Evolutionary conservation across 202 grass and related monocot species (phyloP).

Genomic region (Brachypodium distachyon): DNA sequence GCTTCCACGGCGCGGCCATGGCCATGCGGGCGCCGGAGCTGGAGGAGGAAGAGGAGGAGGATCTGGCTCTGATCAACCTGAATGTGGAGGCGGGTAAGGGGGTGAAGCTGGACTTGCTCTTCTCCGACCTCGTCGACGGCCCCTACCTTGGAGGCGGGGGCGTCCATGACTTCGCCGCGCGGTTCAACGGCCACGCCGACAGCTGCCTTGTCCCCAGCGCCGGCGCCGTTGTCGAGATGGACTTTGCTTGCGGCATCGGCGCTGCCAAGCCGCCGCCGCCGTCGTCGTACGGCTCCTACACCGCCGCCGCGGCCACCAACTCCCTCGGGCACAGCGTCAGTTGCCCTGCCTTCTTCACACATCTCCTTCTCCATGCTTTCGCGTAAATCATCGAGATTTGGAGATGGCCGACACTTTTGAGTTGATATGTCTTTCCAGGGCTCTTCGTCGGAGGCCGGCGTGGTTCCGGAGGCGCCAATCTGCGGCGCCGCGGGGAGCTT

Average conservation of each 20-base stretch:
- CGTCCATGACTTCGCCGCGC: slow-evolving; percentile 46
- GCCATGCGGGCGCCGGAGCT: neutral
- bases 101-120: slow-evolving; percentile 40
- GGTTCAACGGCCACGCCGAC: slow-evolving; percentile 41
- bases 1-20: slow-evolving; percentile 37
- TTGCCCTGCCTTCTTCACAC: neutral
- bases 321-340: slow-evolving; percentile 68
- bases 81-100: slow-evolving; percentile 46
- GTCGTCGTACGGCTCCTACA: slow-evolving; percentile 39
- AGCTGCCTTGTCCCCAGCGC: slow-evolving; percentile 43
- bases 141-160: slow-evolving; percentile 65
- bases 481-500: slow-evolving; percentile 11
- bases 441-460: slow-evolving; percentile 72
- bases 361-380: neutral
- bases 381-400: neutral
- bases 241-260: slow-evolving; percentile 27
- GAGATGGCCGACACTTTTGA: neutral
- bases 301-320: slow-evolving; percentile 20
- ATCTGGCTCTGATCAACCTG: slow-evolving; percentile 30
- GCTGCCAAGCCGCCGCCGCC: slow-evolving; percentile 17
- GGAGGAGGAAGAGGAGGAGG: slow-evolving; percentile 18
- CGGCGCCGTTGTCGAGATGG: slow-evolving; percentile 20
- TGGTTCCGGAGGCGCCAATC: slow-evolving; percentile 67
- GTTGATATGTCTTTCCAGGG: slow-evolving; percentile 20
- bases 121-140: slow-evolving; percentile 51